phyloP scores from a whole-genome alignment of 2,329 filamentous ascomycete species.

The Fusarium sambucinum region DNA sequence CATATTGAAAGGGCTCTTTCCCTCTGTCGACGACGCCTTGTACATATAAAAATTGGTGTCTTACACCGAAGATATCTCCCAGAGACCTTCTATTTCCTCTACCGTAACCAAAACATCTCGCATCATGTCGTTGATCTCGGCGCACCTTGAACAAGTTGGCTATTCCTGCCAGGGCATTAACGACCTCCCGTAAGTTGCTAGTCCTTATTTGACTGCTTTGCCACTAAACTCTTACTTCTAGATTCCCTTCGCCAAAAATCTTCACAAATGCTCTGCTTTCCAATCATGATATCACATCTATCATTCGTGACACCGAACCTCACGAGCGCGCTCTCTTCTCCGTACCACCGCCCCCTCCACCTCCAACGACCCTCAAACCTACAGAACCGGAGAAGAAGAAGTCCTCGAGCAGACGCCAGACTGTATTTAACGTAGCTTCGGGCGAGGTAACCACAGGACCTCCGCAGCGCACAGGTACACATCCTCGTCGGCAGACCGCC shows the following conservation, averaged over 20 bases:
- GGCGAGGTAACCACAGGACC: constrained; percentile 71
- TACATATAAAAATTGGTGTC: background rate
- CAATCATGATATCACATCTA: constrained; percentile 88
- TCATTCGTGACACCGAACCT: constrained; percentile 94
- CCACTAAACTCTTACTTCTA: constrained; percentile 52
- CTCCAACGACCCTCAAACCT: constrained; percentile 51
- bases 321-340: constrained; percentile 97
- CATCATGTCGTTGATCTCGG: constrained; percentile 75
- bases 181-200: constrained; percentile 72
- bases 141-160: constrained; percentile 81
- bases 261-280: constrained; percentile 94
- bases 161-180: constrained; percentile 82
- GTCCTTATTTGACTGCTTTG: background rate
- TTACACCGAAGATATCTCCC: background rate
- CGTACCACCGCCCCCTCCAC: constrained; percentile 77
- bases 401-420: constrained; percentile 65
- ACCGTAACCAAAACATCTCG: background rate
- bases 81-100: background rate
- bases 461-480: constrained; percentile 60
- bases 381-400: constrained; percentile 56
- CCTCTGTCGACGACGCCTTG: background rate
- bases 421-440: constrained; percentile 74
- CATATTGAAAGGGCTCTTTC: background rate
- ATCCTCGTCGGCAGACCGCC: constrained; percentile 79
- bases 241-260: constrained; percentile 90